Evolutionary conservation across 2,329 filamentous ascomycete species (phyloP).

Genomic region (Chaetomiaceae sp.): DNA sequence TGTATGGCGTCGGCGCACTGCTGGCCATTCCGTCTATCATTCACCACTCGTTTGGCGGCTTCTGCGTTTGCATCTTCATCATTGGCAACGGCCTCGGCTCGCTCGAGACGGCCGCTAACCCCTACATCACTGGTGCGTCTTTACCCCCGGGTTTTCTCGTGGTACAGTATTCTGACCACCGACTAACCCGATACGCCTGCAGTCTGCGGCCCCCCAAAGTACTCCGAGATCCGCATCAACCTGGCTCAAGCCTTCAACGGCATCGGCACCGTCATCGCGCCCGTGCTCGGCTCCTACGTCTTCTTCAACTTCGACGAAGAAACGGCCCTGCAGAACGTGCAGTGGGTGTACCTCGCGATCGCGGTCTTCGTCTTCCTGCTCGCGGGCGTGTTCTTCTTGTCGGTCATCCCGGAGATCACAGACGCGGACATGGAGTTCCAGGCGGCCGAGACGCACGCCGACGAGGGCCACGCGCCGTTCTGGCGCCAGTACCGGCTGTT

Average conservation of each 20-base stretch:
- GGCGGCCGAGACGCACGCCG: conserved; percentile 47
- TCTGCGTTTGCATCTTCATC: conserved; percentile 66
- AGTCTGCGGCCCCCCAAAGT: conserved; percentile 56
- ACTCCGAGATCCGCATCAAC: conserved; percentile 68
- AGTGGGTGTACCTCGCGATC: conserved; percentile 72
- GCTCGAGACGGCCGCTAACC: conserved; percentile 72
- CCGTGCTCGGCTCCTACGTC: conserved; percentile 65
- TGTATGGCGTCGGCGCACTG: conserved; percentile 59
- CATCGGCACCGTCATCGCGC: conserved; percentile 66
- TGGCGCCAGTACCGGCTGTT: conserved; percentile 68
- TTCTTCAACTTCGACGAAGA: conserved; percentile 61
- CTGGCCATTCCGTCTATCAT: conserved; percentile 52
- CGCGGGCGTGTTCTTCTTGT: conserved; percentile 60
- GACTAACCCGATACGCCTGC: background rate
- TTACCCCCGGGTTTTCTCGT: background rate
- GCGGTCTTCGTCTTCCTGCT: conserved; percentile 64
- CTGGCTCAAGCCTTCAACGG: conserved; percentile 72
- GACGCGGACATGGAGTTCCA: conserved; percentile 61
- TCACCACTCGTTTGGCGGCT: conserved; percentile 63
- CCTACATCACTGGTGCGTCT: conserved; percentile 55
- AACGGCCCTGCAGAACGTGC: conserved; percentile 57
- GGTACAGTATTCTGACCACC: background rate
- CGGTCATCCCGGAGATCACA: conserved; percentile 65
- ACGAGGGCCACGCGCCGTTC: conserved; percentile 55
- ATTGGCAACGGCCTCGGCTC: conserved; percentile 68